Conservation (phyloP, 352 stramenopile species). For the Thraustotheca clavata region DNA sequence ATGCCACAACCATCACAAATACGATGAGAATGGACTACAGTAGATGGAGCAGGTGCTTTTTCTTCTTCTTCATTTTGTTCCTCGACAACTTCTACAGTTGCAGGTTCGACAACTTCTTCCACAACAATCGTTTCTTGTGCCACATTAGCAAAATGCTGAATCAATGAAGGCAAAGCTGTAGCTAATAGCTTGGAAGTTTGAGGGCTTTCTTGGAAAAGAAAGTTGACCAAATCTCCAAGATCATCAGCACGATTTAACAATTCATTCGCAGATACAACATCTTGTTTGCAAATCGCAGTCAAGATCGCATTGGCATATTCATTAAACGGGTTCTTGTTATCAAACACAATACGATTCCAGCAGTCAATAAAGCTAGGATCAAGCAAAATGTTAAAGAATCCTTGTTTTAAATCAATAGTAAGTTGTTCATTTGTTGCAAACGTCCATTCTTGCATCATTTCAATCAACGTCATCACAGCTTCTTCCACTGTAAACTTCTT, state of each 20-base stretch:
- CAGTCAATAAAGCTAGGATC: conserved; percentile 27
- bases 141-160: not conserved
- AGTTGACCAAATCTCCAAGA: not conserved
- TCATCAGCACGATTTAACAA: not conserved
- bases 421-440: conserved; percentile 34
- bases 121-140: too few relatives aligned
- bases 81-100: not conserved
- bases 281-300: conserved; percentile 24
- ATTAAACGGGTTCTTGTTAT: conserved; percentile 29
- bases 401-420: conserved; percentile 34
- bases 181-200: not conserved
- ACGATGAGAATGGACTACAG: conserved; percentile 31
- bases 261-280: not conserved
- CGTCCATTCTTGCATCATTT: conserved; percentile 36
- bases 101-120: not conserved
- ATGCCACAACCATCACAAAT: conserved; percentile 33
- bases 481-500: conserved; percentile 34
- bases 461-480: conserved; percentile 33
- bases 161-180: not conserved
- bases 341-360: conserved; percentile 21
- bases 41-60: conserved; percentile 33
- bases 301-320: conserved; percentile 33
- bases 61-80: not conserved
- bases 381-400: conserved; percentile 35
- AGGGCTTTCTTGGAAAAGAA: not conserved